Conservation (phyloP, 768 basidiomycete genomes). For the Calocybe indica region DNA sequence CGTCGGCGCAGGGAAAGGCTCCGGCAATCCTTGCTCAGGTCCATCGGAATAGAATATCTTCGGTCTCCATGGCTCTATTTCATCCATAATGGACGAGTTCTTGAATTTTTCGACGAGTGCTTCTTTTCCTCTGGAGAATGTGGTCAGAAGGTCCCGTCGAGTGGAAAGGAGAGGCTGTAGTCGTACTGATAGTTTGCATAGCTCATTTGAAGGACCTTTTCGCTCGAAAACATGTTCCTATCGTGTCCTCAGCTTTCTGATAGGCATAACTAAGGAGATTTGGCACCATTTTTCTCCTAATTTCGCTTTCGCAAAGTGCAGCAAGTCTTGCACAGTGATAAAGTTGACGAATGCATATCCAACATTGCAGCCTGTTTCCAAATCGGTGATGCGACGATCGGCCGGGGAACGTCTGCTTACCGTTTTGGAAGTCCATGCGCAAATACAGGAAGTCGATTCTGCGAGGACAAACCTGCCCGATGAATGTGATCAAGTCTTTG, state of each 20-base stretch:
- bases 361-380: constrained; percentile 60
- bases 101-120: constrained; percentile 90
- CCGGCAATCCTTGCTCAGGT: constrained; percentile 63
- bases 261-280: not conserved
- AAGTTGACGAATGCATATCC: constrained; percentile 91
- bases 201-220: constrained; percentile 87
- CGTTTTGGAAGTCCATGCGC: constrained; percentile 81
- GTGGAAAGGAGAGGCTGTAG: constrained; percentile 5
- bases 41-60: constrained; percentile 82
- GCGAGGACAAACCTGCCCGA: constrained; percentile 66
- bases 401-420: constrained; percentile 28
- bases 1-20: constrained; percentile 80
- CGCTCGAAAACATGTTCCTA: constrained; percentile 91
- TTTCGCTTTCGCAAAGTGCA: constrained; percentile 66
- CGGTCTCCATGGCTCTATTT: constrained; percentile 75
- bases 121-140: constrained; percentile 69
- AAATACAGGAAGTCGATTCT: constrained; percentile 85
- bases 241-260: constrained; percentile 3
- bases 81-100: constrained; percentile 87
- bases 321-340: constrained; percentile 69
- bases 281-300: constrained; percentile 74
- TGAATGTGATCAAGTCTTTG: constrained; percentile 61
- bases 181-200: constrained; percentile 90
- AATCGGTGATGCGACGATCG: constrained; percentile 3
- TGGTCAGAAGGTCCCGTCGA: not conserved